phyloP scores from a whole-genome alignment of 176 grass and related monocot genomes.

The Metroxylon sagu region DNA sequence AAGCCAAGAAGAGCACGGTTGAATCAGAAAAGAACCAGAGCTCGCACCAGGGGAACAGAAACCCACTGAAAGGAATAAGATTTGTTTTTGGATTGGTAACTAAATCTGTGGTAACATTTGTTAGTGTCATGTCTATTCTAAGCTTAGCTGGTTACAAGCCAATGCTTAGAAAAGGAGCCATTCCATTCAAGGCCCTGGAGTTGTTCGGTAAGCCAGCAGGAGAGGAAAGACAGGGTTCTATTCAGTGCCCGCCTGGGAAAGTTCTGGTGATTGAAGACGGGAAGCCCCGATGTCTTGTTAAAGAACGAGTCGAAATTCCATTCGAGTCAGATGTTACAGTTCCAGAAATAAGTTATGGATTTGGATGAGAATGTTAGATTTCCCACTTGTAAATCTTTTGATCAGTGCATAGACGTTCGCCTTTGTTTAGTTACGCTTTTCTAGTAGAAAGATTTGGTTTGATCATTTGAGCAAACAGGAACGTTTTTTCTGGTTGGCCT shows the following conservation, averaged over 20 bases:
- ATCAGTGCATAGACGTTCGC: no score
- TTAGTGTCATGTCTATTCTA: slow-evolving; percentile 42
- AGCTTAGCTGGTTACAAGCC: slow-evolving; percentile 55
- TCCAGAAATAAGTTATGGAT: slow-evolving; percentile 61
- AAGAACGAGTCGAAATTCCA: slow-evolving; percentile 64
- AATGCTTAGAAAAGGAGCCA: slow-evolving; percentile 4
- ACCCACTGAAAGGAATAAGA: slow-evolving; percentile 20
- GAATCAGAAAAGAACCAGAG: slow-evolving; percentile 14
- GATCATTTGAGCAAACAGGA: no score
- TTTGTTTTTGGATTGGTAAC: slow-evolving; percentile 59
- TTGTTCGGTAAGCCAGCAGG: no score
- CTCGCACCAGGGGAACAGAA: not conserved
- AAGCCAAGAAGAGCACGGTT: not conserved
- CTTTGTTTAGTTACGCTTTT: no score
- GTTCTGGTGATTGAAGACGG: slow-evolving; percentile 53
- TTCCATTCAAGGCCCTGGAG: not conserved
- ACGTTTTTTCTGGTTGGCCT: no score
- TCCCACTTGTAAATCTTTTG: no score
- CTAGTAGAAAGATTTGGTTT: no score
- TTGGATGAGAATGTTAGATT: slow-evolving; percentile 35
- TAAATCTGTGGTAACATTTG: slow-evolving; percentile 51
- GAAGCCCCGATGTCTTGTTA: slow-evolving; percentile 54
- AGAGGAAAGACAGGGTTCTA: not conserved
- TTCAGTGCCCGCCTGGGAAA: slow-evolving; percentile 55
- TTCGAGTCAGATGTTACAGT: slow-evolving; percentile 40